Evolutionary conservation across 306 rosid species (phyloP).

Genomic region (Vicia villosa): DNA sequence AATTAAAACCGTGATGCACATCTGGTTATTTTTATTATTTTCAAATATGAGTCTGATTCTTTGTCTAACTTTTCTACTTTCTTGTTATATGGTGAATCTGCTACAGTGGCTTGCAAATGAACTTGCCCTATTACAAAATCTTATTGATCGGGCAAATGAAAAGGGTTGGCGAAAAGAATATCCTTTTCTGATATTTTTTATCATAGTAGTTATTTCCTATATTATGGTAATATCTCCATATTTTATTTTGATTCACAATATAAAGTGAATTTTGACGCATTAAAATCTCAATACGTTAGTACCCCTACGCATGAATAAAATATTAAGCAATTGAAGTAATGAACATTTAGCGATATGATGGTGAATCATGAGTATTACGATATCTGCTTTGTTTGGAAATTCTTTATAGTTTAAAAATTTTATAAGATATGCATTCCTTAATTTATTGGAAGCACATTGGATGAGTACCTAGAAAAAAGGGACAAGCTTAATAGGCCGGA

Average conservation of each 20-base stretch:
- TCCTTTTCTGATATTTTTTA: slow-evolving; percentile 57
- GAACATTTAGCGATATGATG: too few species aligned
- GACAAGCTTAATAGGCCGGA: slow-evolving; percentile 63
- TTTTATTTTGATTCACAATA: too few species aligned
- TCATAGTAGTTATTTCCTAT: too few species aligned
- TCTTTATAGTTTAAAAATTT: slow-evolving; percentile 6
- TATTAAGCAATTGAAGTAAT: too few species aligned
- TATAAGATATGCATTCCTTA: slow-evolving; percentile 50
- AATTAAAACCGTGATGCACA: too few species aligned
- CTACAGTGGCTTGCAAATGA: slow-evolving; percentile 74
- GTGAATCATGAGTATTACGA: too few species aligned
- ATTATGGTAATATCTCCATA: too few species aligned
- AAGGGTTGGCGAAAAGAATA: slow-evolving; percentile 96
- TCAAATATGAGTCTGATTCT: too few species aligned
- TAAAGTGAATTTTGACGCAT: too few species aligned
- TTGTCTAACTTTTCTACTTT: slow-evolving; percentile 37
- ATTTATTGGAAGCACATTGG: slow-evolving; percentile 56
- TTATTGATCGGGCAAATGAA: slow-evolving; percentile 78
- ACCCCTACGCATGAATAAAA: too few species aligned
- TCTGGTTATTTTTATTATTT: too few species aligned
- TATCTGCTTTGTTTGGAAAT: slow-evolving; percentile 18
- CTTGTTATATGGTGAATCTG: slow-evolving; percentile 41
- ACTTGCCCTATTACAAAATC: slow-evolving; percentile 57
- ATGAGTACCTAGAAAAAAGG: slow-evolving; percentile 65
- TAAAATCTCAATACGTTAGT: too few species aligned